These are phyloP conservation scores for Fusarium sterilihyphosum DNA, from an alignment of 2,329 filamentous ascomycete species.

Conservation along the genomic window DNA sequence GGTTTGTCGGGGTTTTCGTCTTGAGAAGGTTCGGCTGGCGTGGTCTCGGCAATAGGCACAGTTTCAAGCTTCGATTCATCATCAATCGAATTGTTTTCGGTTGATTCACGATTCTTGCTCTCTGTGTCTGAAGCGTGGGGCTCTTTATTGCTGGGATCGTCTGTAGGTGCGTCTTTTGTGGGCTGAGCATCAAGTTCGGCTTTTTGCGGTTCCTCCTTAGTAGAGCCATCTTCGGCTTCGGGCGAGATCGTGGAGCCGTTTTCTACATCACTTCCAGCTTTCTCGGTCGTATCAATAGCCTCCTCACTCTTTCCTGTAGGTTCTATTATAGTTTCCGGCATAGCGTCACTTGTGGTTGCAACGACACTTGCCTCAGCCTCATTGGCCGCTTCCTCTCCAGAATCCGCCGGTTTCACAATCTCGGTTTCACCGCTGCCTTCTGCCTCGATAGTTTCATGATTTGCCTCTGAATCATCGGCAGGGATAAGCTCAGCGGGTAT, in stretches of 20 bases:
- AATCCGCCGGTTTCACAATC: background rate
- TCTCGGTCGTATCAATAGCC: background rate
- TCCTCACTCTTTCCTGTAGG: conserved; percentile 7
- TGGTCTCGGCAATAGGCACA: background rate
- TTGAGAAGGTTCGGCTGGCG: background rate
- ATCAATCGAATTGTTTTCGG: background rate
- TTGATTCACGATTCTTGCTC: background rate
- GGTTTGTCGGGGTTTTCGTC: background rate
- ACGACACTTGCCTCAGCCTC: background rate
- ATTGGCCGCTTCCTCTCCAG: background rate
- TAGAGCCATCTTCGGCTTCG: background rate
- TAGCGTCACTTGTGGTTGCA: background rate
- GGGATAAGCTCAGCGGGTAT: background rate
- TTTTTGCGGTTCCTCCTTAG: background rate
- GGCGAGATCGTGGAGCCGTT: background rate
- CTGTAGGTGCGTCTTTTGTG: background rate
- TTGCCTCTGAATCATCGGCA: background rate
- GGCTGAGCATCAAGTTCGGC: background rate
- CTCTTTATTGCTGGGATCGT: background rate
- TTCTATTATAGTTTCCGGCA: background rate
- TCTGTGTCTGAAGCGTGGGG: background rate
- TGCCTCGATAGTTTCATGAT: background rate
- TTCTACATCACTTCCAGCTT: background rate
- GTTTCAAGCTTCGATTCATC: background rate
- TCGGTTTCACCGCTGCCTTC: background rate